Percentiles rank a stretch among this genome's conserved stretches.
These are phyloP conservation scores for Huntiella savannae DNA, from an alignment of 2,329 filamentous ascomycete genomes.

Conservation along the genomic window DNA sequence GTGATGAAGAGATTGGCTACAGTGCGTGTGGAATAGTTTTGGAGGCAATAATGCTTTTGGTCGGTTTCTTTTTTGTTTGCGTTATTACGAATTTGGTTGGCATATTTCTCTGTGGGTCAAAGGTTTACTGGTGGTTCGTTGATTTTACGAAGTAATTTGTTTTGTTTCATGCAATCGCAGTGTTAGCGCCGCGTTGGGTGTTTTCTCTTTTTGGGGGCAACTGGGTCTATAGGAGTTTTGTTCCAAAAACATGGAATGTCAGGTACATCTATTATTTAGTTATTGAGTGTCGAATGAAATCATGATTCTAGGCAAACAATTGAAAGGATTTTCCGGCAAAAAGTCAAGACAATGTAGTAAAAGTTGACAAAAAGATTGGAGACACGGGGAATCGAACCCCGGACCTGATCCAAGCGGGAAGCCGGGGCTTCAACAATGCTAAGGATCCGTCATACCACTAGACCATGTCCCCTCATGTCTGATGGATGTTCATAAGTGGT, in stretches of 20 bases:
- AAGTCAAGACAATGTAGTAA: too few species aligned
- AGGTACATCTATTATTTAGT: not conserved
- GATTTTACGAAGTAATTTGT: too few species aligned
- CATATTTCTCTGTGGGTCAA: too few species aligned
- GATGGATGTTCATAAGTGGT: too few species aligned
- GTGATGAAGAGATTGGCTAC: constrained; percentile 16
- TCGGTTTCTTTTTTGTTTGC: not conserved
- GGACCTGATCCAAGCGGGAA: constrained; percentile 10
- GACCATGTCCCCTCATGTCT: constrained; percentile 6
- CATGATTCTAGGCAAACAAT: not conserved
- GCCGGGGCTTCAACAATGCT: constrained; percentile 1
- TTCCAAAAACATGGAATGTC: too few species aligned
- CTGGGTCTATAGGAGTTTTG: too few species aligned
- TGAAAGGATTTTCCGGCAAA: not conserved
- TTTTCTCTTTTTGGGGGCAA: too few species aligned
- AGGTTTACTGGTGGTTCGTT: too few species aligned
- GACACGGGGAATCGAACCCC: constrained; percentile 12
- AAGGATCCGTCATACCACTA: constrained; percentile 11
- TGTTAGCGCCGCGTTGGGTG: too few species aligned
- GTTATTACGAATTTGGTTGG: too few species aligned
- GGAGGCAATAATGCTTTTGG: not conserved
- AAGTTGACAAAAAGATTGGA: not conserved
- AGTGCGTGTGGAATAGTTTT: constrained; percentile 14
- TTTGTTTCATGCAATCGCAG: too few species aligned
- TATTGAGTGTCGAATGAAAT: not conserved